Conservation (phyloP, 2,329 filamentous ascomycete genomes). For the Catunica adiposa region DNA sequence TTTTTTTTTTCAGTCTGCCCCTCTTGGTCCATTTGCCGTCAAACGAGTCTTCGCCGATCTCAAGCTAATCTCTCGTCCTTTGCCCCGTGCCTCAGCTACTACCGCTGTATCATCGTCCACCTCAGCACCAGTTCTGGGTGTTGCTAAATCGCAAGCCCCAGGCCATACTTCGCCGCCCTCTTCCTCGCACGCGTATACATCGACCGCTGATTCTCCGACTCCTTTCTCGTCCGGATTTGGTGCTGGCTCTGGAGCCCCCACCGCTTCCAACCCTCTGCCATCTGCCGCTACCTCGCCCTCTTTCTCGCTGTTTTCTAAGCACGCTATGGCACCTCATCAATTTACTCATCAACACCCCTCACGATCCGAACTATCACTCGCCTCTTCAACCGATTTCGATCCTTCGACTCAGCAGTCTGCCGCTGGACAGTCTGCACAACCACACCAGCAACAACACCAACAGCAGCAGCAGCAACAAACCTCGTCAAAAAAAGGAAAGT, state of each 20-base stretch:
- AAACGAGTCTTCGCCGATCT: neutral
- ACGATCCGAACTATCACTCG: conserved; percentile 36
- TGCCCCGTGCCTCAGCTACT: neutral
- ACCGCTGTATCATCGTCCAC: neutral
- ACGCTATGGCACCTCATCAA: conserved; percentile 21
- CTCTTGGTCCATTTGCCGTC: neutral
- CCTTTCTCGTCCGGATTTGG: neutral
- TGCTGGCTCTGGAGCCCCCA: neutral
- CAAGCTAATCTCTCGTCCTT: neutral
- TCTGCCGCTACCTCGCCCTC: conserved; percentile 1
- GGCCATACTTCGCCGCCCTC: neutral
- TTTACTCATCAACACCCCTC: conserved; percentile 27
- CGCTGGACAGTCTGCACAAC: neutral
- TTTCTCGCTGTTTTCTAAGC: conserved; percentile 16
- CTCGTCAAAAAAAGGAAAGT: conserved; percentile 32
- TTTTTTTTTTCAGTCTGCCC: neutral
- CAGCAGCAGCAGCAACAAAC: neutral
- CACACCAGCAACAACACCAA: neutral
- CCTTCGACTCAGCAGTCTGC: conserved; percentile 14
- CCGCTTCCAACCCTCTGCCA: neutral
- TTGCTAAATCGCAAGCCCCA: neutral
- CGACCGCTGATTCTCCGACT: neutral
- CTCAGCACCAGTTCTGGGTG: neutral
- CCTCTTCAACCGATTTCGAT: conserved; percentile 33
- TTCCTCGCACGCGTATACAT: conserved; percentile 1